A percentile compares a stretch with the other conserved stretches of the same genome.
Conservation (phyloP, 1,284 basidiomycete genomes). For the Moniliophthora roreri region DNA sequence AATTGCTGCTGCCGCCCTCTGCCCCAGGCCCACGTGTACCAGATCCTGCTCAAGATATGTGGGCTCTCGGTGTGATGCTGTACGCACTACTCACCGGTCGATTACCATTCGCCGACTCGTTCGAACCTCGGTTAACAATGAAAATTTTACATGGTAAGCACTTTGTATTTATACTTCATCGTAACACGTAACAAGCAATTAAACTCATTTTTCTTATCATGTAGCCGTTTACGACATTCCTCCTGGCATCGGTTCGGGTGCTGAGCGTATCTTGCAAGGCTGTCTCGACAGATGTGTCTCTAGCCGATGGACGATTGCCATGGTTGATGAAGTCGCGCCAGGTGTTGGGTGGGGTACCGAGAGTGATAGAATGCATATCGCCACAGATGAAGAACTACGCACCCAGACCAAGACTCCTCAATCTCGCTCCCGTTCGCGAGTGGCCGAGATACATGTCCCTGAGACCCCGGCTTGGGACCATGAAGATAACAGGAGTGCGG, state of each 20-base stretch:
- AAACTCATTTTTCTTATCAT: conserved; percentile 12
- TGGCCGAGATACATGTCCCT: conserved; percentile 16
- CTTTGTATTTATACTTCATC: background rate
- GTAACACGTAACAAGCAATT: background rate
- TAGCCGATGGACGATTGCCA: conserved; percentile 72
- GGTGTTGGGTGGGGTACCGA: conserved; percentile 71
- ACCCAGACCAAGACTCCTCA: conserved; percentile 16
- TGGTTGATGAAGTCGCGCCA: conserved; percentile 79
- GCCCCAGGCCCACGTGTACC: conserved; percentile 24
- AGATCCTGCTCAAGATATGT: conserved; percentile 84
- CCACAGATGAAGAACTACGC: conserved; percentile 25
- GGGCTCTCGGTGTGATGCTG: conserved; percentile 89
- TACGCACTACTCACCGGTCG: conserved; percentile 80
- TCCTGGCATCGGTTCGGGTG: conserved; percentile 61
- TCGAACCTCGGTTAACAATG: conserved; percentile 87
- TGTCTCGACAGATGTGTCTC: conserved; percentile 66
- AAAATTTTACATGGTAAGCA: conserved; percentile 83
- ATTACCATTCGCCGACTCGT: conserved; percentile 84
- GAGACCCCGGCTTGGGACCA: conserved; percentile 9
- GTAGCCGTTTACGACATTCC: conserved; percentile 65
- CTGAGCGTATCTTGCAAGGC: conserved; percentile 71
- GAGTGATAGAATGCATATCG: conserved; percentile 40
- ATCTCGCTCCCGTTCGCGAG: conserved; percentile 28
- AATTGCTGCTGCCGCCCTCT: conserved; percentile 26
- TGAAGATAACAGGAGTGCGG: conserved; percentile 6